Conservation (phyloP, 129 eudicot genomes). For the Erigeron canadensis region DNA sequence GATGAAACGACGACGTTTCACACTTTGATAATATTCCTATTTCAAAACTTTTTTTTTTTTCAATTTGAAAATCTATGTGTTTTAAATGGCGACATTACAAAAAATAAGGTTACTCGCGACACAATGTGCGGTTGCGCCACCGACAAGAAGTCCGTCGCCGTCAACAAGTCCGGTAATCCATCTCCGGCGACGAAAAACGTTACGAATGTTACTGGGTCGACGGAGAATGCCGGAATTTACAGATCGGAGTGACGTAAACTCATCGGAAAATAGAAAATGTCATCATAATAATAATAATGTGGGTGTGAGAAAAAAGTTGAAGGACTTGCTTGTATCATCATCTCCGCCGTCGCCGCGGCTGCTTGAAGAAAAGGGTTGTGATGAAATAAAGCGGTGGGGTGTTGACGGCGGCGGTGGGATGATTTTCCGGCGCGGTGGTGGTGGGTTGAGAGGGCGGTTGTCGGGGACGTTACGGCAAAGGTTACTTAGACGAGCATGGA, state of each 20-base stretch:
- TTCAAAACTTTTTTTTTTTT: no score
- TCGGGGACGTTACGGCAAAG: constrained; percentile 74
- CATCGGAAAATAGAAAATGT: constrained; percentile 36
- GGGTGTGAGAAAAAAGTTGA: constrained; percentile 56
- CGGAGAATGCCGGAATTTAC: constrained; percentile 31
- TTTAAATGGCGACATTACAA: constrained; percentile 62
- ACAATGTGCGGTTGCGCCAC: constrained; percentile 84
- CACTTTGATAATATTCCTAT: not conserved
- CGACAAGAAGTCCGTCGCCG: constrained; percentile 80
- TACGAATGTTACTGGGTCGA: constrained; percentile 71
- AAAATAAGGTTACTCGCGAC: constrained; percentile 82
- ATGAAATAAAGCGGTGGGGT: constrained; percentile 28
- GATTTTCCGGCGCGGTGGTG: constrained; percentile 41
- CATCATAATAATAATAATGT: not conserved
- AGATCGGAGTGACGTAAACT: constrained; percentile 40
- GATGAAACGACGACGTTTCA: not conserved
- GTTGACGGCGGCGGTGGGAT: constrained; percentile 29
- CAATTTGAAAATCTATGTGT: no score
- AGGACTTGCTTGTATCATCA: constrained; percentile 61
- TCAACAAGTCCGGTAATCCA: constrained; percentile 76
- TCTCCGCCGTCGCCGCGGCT: constrained; percentile 55
- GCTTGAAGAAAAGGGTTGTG: constrained; percentile 30
- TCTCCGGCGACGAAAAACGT: constrained; percentile 82
- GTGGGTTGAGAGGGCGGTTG: constrained; percentile 46
- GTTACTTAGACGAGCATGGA: constrained; percentile 77